Base-by-base conservation (phyloP, 441 rosid genomes). In the Adansonia rubrostipa region DNA sequence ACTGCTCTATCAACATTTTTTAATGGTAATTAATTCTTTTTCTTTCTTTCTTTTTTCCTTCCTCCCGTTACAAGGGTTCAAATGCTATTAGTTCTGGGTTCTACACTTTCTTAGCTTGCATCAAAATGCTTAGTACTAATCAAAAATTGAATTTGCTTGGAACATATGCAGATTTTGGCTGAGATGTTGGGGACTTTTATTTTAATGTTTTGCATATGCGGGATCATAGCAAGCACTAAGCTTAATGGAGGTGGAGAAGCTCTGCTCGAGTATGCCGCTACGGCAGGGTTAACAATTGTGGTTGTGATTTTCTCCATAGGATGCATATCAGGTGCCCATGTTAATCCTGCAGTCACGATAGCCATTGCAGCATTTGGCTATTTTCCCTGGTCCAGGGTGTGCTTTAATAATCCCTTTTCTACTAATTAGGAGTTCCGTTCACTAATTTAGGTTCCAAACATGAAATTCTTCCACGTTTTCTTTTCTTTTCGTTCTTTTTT, bases 281-380 rank as follows among this genome's bases (percentile, higher is more conserved):
- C 93, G 0, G 94, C 94, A 7, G 97, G 96, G 24, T 62, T 90
- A 76, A 84, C 97, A 1, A 87, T 92, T 13, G 85, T 89, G 24
- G 82, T 91, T 17, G 62, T 94, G 14, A 86, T 92, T 77, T 94
- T 85, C 80, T 75, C 90, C 2, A 67, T 91, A 5, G 97, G 97
- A 13, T 90, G 92, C 36, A 91, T 92, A 74, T 92, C 97, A n/a
- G 96, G 95, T 48, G 96, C 92, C 0, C 98, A 94, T 80, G 86
- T 94, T 0, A 94, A 92, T 78, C 98, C 98, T 22, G 92, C 96
- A 8, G 84, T 94, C 66, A 94, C 98, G 3, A 80, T 94, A 15
- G 89, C 96, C 71, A 85, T 92, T 33, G 98, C 97, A 5, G 60
- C 87, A 61, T 89, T 89, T 71, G 92, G 97, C 6, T 87, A 87